Evolutionary conservation across 1,284 basidiomycete species (phyloP).

Genomic region (Austropuccinia psidii): DNA sequence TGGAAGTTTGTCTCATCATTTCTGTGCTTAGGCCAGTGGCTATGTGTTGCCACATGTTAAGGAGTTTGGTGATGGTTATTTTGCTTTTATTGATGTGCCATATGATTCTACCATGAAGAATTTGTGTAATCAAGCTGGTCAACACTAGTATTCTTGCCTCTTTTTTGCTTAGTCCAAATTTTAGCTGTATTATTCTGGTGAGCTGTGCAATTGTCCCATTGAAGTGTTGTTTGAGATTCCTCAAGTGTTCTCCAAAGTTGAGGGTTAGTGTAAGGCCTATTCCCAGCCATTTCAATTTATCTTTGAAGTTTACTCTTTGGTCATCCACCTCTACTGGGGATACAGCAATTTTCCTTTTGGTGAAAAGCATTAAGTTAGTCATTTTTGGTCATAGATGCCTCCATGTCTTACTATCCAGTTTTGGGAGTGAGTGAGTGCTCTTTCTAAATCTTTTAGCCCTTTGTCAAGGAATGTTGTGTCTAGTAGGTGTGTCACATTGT

Average conservation of each 20-base stretch:
- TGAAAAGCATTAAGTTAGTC: background rate
- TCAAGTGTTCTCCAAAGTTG: background rate
- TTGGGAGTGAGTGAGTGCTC: background rate
- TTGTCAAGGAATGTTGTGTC: background rate
- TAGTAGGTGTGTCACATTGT: constrained; percentile 2
- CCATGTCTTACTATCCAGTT: background rate
- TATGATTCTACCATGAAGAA: constrained; percentile 5
- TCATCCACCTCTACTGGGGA: background rate
- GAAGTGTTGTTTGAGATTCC: background rate
- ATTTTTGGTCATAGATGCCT: constrained; percentile 13
- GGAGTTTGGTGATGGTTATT: background rate
- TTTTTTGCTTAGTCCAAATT: background rate
- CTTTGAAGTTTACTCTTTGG: background rate
- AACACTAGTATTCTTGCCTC: background rate
- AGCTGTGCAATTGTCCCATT: background rate
- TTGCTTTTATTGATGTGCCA: background rate
- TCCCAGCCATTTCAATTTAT: background rate
- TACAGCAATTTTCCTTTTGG: background rate
- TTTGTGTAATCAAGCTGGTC: background rate
- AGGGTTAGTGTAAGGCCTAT: background rate
- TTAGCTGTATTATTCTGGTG: background rate
- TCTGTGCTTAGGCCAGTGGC: background rate
- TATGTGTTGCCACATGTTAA: background rate
- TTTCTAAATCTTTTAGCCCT: background rate
- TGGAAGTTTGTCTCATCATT: background rate